A percentile compares a stretch with the other conserved stretches of the same genome.
phyloP scores from a whole-genome alignment of 116 monocot species.

The Posidonia oceanica region DNA sequence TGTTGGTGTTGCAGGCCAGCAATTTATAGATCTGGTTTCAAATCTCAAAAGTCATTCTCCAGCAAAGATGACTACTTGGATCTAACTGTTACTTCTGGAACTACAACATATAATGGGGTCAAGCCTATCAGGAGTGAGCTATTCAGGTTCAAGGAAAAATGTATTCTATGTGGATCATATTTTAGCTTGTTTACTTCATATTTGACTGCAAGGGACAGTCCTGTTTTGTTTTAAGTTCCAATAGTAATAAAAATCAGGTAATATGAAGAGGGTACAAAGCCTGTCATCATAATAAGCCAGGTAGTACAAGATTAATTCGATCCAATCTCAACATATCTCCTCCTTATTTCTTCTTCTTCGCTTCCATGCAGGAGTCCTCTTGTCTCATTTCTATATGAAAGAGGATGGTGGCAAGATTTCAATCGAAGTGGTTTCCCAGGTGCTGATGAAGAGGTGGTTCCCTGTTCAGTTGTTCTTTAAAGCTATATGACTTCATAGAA shows the following conservation, averaged over 20 bases:
- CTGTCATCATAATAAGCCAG: no score
- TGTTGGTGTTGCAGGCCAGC: conserved; percentile 34
- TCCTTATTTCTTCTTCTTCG: background rate
- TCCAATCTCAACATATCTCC: background rate
- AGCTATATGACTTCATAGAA: background rate
- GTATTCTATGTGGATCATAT: background rate
- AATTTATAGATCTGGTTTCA: conserved; percentile 91
- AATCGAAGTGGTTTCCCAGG: conserved; percentile 84
- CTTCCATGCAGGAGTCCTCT: conserved; percentile 18
- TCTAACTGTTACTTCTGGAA: conserved; percentile 85
- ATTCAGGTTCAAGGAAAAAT: conserved; percentile 46
- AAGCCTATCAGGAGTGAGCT: conserved; percentile 85
- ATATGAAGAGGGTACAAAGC: background rate
- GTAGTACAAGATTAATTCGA: background rate
- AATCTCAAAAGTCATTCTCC: conserved; percentile 70
- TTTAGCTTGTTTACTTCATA: background rate
- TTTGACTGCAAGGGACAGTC: background rate
- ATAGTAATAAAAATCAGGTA: background rate
- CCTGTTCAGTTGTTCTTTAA: background rate
- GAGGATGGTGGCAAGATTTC: conserved; percentile 98
- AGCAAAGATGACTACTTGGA: conserved; percentile 86
- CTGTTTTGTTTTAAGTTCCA: background rate
- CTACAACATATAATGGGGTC: conserved; percentile 57
- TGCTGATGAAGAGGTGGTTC: conserved; percentile 80
- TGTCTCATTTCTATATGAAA: conserved; percentile 95